These are phyloP conservation scores for Wickerhamiella sergipiensis DNA, from an alignment of 805 yeast species.

Conservation along the genomic window DNA sequence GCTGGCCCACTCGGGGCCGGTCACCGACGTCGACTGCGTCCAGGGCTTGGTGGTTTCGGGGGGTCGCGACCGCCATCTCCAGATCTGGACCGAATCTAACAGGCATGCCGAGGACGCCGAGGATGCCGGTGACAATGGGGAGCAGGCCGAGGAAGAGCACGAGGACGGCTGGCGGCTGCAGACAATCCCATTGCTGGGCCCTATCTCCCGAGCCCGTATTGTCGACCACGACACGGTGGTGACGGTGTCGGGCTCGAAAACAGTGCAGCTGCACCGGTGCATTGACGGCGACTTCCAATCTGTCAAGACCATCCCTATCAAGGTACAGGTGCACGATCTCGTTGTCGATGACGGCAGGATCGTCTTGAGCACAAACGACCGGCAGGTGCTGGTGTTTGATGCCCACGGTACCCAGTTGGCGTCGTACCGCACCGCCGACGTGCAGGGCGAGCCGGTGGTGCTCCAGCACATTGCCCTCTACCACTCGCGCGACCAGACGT, in stretches of 20 bases:
- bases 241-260: constrained; percentile 34
- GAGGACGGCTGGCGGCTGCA: constrained; percentile 38
- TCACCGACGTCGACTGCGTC: constrained; percentile 10
- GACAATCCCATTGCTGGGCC: constrained; percentile 33
- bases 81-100: constrained; percentile 14
- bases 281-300: constrained; percentile 19
- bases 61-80: constrained; percentile 16
- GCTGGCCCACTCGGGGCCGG: constrained; percentile 16
- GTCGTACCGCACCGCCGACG: constrained; percentile 10
- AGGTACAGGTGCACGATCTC: constrained; percentile 38
- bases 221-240: constrained; percentile 21
- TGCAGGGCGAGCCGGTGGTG: constrained; percentile 10
- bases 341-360: constrained; percentile 4
- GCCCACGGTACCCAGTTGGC: constrained; percentile 4
- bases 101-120: too few relatives aligned
- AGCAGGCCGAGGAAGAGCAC: not conserved
- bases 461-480: constrained; percentile 7
- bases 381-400: constrained; percentile 9
- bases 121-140: too few relatives aligned
- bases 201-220: constrained; percentile 42
- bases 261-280: constrained; percentile 37
- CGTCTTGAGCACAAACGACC: constrained; percentile 14
- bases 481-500: not conserved
- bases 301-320: constrained; percentile 37
- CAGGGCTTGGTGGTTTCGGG: constrained; percentile 4